These are phyloP conservation scores for Phoma sp. DNA, from an alignment of 2,329 filamentous ascomycete species.

Conservation along the genomic window DNA sequence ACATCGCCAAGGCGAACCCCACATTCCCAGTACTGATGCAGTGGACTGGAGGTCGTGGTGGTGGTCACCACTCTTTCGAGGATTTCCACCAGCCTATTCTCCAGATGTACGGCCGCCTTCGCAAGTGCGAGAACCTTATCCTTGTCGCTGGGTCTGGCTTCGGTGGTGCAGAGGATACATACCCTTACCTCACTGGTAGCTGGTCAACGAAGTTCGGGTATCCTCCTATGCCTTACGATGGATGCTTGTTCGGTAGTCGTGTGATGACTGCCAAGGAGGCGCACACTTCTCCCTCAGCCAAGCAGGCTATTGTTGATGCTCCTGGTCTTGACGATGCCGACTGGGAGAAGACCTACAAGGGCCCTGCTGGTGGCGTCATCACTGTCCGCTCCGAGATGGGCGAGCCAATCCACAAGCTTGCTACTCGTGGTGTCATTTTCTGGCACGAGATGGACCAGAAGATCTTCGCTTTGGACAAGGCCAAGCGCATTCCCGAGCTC, in stretches of 20 bases:
- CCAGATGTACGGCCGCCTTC: conserved; percentile 53
- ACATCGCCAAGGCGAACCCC: conserved; percentile 55
- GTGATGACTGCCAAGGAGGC: conserved; percentile 57
- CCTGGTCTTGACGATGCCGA: conserved; percentile 51
- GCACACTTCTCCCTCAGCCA: conserved; percentile 52
- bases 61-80: conserved; percentile 58
- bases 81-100: conserved; percentile 59
- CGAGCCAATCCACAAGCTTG: conserved; percentile 98
- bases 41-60: conserved; percentile 58
- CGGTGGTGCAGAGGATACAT: conserved; percentile 55
- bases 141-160: conserved; percentile 57
- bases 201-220: conserved; percentile 54
- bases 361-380: conserved; percentile 88
- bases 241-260: conserved; percentile 54
- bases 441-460: conserved; percentile 99
- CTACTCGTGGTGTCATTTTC: conserved; percentile 92
- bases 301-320: conserved; percentile 53
- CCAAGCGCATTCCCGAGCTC: conserved; percentile 56
- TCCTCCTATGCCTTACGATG: conserved; percentile 57
- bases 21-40: conserved; percentile 55
- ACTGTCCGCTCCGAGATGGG: conserved; percentile 99
- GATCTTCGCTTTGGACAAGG: conserved; percentile 95
- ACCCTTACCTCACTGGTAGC: conserved; percentile 54
- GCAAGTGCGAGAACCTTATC: conserved; percentile 54
- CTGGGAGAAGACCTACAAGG: conserved; percentile 60